Conservation (phyloP, 1,284 basidiomycete genomes). For the Cutaneotrichosporon curvatum region DNA sequence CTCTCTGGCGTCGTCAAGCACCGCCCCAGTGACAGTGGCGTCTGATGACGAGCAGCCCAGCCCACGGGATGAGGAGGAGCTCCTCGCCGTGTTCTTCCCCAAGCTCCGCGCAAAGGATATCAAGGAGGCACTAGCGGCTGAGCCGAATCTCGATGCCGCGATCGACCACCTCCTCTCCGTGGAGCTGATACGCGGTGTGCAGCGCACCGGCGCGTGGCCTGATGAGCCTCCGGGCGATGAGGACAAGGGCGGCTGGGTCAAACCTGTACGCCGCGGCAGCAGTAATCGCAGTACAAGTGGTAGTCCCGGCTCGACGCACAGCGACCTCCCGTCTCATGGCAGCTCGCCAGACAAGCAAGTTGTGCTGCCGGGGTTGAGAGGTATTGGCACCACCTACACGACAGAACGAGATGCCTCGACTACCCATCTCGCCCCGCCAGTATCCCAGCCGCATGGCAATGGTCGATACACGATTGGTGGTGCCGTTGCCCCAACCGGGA, state of each 20-base stretch:
- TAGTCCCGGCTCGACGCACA: too few relatives aligned
- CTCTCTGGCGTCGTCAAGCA: too few relatives aligned
- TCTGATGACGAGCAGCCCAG: constrained; percentile 2
- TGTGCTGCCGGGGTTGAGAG: too few relatives aligned
- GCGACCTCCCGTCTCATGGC: too few relatives aligned
- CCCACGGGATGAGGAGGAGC: constrained; percentile 12
- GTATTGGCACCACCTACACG: not conserved
- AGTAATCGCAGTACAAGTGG: not conserved
- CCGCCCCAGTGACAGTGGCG: too few relatives aligned
- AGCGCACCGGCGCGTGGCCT: constrained; percentile 30
- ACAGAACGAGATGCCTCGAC: not conserved
- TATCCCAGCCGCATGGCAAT: not conserved
- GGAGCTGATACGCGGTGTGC: constrained; percentile 32
- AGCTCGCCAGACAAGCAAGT: too few relatives aligned
- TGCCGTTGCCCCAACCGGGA: too few relatives aligned
- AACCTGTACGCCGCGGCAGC: not conserved
- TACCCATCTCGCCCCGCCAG: not conserved
- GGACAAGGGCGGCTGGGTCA: not conserved
- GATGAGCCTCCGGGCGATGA: constrained; percentile 14
- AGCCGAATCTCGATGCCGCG: constrained; percentile 20
- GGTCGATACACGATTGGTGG: too few relatives aligned
- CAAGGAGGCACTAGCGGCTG: constrained; percentile 19
- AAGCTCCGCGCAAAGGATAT: constrained; percentile 19
- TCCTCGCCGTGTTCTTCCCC: constrained; percentile 31
- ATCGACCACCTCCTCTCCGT: constrained; percentile 39